Percentiles rank a stretch among this genome's conserved stretches.
phyloP scores from a whole-genome alignment of 179 eudicot genomes.

The Sideroxylon spinosum region DNA sequence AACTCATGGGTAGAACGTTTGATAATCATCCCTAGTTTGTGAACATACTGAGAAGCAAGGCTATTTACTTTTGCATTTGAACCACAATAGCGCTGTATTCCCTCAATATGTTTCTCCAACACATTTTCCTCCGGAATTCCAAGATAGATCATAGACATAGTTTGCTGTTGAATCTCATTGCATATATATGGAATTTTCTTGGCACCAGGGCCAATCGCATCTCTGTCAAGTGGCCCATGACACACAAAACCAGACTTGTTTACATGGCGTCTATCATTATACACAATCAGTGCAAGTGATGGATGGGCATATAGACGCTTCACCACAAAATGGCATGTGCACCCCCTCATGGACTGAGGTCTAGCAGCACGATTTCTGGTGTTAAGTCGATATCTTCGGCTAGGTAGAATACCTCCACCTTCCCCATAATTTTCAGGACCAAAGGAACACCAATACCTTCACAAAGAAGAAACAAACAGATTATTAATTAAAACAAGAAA shows the following conservation, averaged over 20 bases:
- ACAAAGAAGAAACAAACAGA: slow-evolving; percentile 16
- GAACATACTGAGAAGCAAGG: slow-evolving; percentile 93
- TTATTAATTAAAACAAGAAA: background rate
- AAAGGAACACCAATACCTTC: slow-evolving; percentile 98
- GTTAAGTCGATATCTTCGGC: slow-evolving; percentile 82
- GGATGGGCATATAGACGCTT: slow-evolving; percentile 86
- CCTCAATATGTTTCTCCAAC: slow-evolving; percentile 88
- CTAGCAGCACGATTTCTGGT: slow-evolving; percentile 96
- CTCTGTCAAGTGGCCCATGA: slow-evolving; percentile 92
- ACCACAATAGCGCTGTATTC: slow-evolving; percentile 75
- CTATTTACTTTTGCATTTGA: slow-evolving; percentile 67
- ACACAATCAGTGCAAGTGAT: slow-evolving; percentile 66
- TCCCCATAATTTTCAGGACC: slow-evolving; percentile 99
- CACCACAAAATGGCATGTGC: slow-evolving; percentile 87
- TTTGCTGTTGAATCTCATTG: slow-evolving; percentile 89
- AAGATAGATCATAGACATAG: slow-evolving; percentile 96
- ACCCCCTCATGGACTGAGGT: slow-evolving; percentile 98
- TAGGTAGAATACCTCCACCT: slow-evolving; percentile 88
- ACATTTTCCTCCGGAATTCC: slow-evolving; percentile 94
- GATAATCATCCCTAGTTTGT: slow-evolving; percentile 85
- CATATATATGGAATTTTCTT: slow-evolving; percentile 76
- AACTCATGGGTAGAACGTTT: slow-evolving; percentile 85
- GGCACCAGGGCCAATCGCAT: slow-evolving; percentile 98
- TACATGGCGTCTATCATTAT: slow-evolving; percentile 77
- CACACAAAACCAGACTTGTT: slow-evolving; percentile 88